Evolutionary conservation across 2,329 filamentous ascomycete species (phyloP).

Genomic region (Akanthomyces uredinophilus): DNA sequence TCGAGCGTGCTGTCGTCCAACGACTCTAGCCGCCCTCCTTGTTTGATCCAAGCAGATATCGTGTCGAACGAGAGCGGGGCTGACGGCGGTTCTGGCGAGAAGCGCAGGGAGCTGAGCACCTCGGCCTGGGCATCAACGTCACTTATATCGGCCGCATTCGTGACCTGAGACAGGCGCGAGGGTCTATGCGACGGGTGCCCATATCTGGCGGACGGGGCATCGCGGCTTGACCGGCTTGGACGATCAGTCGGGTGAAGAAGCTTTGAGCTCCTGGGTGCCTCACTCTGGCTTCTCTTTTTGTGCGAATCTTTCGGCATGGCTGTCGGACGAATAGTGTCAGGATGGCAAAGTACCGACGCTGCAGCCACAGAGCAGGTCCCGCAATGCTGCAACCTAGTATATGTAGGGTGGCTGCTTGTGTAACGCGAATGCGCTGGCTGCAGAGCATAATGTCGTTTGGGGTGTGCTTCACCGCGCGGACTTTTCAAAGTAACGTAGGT

Average conservation of each 20-base stretch:
- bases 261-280: not conserved
- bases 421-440: not conserved
- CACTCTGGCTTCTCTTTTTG: not conserved
- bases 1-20: not conserved
- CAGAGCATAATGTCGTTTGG: not conserved
- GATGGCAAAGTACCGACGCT: not conserved
- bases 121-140: constrained; percentile 4
- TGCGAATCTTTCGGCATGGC: constrained; percentile 7
- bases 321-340: not conserved
- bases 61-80: not conserved
- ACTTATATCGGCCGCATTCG: not conserved
- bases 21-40: not conserved
- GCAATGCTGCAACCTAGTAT: constrained; percentile 1
- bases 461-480: not conserved
- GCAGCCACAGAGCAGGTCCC: not conserved
- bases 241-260: not conserved
- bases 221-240: not conserved
- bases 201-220: not conserved
- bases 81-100: not conserved
- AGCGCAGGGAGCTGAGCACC: not conserved
- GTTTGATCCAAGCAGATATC: not conserved
- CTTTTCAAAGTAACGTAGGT: not conserved
- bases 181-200: not conserved
- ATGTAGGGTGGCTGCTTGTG: constrained; percentile 7
- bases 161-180: constrained; percentile 8